These are phyloP conservation scores for Claviceps fusiformis DNA, from an alignment of 2,329 filamentous ascomycete genomes.

Conservation along the genomic window DNA sequence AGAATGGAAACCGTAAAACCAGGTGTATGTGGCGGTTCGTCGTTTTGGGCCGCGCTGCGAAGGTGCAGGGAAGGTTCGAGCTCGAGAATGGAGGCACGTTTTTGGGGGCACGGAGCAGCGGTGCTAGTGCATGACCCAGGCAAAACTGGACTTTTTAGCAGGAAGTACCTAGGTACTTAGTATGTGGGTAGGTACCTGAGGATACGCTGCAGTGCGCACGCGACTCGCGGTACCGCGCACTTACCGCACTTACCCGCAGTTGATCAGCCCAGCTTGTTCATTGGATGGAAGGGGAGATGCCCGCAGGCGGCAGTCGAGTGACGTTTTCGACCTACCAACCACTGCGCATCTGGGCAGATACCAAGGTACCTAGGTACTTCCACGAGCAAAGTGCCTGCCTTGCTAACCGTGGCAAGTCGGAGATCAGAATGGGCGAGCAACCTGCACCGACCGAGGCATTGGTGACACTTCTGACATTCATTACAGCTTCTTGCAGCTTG, in stretches of 20 bases:
- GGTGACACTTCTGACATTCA: too few species aligned
- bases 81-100: constrained; percentile 15
- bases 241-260: neutral
- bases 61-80: constrained; percentile 18
- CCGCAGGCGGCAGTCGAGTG: constrained; percentile 8
- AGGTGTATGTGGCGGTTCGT: constrained; percentile 4
- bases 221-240: constrained; percentile 12
- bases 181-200: constrained; percentile 7
- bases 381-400: too few species aligned
- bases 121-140: constrained; percentile 3
- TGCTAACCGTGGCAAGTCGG: neutral
- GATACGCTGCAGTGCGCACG: neutral
- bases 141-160: neutral
- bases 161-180: too few species aligned
- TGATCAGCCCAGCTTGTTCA: neutral
- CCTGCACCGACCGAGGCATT: too few species aligned
- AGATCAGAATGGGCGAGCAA: neutral
- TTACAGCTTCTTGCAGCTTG: too few species aligned
- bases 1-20: neutral
- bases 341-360: neutral
- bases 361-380: neutral
- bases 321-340: constrained; percentile 7
- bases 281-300: neutral
- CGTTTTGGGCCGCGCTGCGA: constrained; percentile 7
- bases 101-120: constrained; percentile 9